Percentiles rank a stretch among this genome's conserved stretches.
These are phyloP conservation scores for Gonapodya sp. DNA, from an alignment of 192 early-diverging fungal genomes.

Conservation along the genomic window DNA sequence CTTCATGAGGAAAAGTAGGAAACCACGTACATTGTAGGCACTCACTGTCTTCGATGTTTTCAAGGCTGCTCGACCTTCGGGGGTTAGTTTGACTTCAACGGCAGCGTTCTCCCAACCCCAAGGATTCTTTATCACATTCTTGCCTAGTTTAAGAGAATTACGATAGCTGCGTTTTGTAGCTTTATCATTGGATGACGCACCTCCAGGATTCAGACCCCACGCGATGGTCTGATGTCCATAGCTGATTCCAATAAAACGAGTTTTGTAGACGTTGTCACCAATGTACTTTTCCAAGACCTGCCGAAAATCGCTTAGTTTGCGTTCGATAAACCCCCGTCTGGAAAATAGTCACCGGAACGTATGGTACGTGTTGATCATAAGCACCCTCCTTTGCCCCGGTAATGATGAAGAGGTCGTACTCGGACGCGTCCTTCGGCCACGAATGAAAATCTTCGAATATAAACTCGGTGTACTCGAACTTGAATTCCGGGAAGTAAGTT, in stretches of 20 bases:
- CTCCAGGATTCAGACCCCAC: constrained; percentile 10
- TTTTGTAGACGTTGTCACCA: constrained; percentile 7
- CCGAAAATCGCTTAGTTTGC: background rate
- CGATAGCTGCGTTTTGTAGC: background rate
- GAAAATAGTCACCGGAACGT: background rate
- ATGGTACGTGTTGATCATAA: constrained; percentile 8
- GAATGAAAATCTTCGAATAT: background rate
- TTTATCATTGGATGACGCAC: background rate
- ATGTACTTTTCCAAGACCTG: constrained; percentile 10
- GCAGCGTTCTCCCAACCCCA: constrained; percentile 9
- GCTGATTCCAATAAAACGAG: background rate
- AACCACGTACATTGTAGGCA: too few species aligned
- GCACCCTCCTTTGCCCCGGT: constrained; percentile 10
- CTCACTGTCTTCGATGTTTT: constrained; percentile 3
- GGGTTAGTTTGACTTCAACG: background rate
- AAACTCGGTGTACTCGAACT: background rate
- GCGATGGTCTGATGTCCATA: constrained; percentile 9
- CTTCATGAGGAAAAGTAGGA: too few species aligned
- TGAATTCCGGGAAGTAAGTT: constrained; percentile 9
- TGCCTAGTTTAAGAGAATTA: background rate
- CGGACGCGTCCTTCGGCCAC: background rate
- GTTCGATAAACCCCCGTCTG: background rate
- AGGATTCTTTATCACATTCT: constrained; percentile 9
- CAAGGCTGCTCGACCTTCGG: background rate
- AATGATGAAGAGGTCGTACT: background rate